These are phyloP conservation scores for Diaporthe ampelina DNA, from an alignment of 2,329 filamentous ascomycete genomes.

Conservation along the genomic window DNA sequence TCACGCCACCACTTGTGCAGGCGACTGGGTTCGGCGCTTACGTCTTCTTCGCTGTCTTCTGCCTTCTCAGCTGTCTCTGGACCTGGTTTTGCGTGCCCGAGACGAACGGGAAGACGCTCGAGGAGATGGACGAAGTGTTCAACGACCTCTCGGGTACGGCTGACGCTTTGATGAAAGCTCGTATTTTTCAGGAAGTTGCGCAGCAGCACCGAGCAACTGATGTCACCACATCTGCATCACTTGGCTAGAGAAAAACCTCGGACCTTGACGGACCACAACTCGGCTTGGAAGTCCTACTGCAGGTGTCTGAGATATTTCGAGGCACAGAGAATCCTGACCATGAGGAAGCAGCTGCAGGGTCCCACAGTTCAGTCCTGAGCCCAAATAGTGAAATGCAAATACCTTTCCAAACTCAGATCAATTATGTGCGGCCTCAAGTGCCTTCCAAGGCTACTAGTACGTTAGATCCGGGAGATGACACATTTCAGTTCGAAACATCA, in stretches of 20 bases:
- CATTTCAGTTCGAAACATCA: too few species aligned
- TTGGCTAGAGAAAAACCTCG: neutral
- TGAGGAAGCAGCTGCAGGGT: neutral
- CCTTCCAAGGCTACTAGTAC: too few species aligned
- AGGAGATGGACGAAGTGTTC: slow-evolving; percentile 38
- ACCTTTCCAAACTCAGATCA: neutral
- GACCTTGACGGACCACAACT: neutral
- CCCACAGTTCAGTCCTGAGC: neutral
- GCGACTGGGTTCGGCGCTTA: slow-evolving; percentile 25
- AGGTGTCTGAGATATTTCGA: neutral
- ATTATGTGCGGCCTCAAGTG: neutral
- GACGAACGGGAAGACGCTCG: slow-evolving; percentile 32
- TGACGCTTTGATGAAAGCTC: slow-evolving; percentile 39
- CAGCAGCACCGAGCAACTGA: slow-evolving; percentile 10
- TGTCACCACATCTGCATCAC: slow-evolving; percentile 7
- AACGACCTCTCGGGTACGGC: slow-evolving; percentile 51
- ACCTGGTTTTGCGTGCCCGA: slow-evolving; percentile 37
- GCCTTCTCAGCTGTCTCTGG: slow-evolving; percentile 22
- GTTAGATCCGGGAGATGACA: neutral
- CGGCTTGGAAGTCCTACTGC: neutral
- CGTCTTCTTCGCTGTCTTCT: slow-evolving; percentile 37
- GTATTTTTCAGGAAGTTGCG: slow-evolving; percentile 28
- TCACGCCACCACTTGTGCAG: slow-evolving; percentile 27
- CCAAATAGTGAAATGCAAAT: neutral
- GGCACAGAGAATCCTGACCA: neutral